Evolutionary conservation across 306 rosid genomes (phyloP), one percentile per base, ranked within the genome.

Genomic region (Rubus idaeus): DNA sequence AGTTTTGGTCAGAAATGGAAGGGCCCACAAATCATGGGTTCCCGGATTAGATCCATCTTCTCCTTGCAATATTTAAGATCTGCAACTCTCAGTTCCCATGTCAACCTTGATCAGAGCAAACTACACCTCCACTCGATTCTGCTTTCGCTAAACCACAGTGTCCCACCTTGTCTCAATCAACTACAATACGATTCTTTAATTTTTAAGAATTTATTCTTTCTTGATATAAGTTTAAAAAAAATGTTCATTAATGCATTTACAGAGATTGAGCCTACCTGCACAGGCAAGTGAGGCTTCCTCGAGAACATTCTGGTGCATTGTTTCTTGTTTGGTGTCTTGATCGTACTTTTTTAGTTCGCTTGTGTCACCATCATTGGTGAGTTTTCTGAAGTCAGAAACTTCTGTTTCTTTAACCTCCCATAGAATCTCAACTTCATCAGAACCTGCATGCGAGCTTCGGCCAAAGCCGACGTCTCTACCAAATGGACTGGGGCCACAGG

Each of bases 41-140:
- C 87, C 81, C 77, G 75, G 70, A 80, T 82, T 90, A 77, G 35
- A 78, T 78, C 23, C 4, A 75, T 30, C 5, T 40, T 65, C 49
- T 57, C 26, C 74, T 70, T 73, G 71, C 86, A 8, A 66, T 77
- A 84, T 89, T 78, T 61, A 82, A 82, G 68, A 68, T 80, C 73
- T 52, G 35, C 21, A 41, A 77, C 85, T 58, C 64, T 44, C 57
- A 76, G 50, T 37, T 68, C 75, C 68, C 75, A 10, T 9, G 80
- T 50, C 77, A 70, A 41, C 37, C 72, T 70, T 89, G 10, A 70
- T 94, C 88, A 97, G 98, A 67, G 93, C 91, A 7, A 94, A 94
- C 86, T 96, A 92, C 82, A 92, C 93, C 76, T 89, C 96, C 51
- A 84, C 98, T 68, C 88, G 96, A 26, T 90, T 94, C 84, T 89